Percentiles rank a stretch among this genome's conserved stretches.
phyloP scores from a whole-genome alignment of 179 eudicot species.

The Carnegiea gigantea region DNA sequence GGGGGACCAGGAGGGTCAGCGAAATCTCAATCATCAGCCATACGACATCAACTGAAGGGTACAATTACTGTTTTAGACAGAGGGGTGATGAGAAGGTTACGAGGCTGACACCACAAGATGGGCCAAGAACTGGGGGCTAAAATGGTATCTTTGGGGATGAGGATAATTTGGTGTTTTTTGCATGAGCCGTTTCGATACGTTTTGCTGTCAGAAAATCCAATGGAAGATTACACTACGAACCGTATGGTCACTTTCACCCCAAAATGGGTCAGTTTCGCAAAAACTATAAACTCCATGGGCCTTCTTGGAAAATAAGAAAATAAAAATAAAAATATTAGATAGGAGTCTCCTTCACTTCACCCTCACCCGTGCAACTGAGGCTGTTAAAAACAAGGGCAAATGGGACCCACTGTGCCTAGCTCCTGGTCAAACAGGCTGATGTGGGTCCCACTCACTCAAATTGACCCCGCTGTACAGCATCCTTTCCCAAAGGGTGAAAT shows the following conservation, averaged over 20 bases:
- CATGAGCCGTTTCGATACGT: constrained; percentile 45
- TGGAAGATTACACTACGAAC: constrained; percentile 46
- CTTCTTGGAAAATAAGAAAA: no score
- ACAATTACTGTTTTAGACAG: constrained; percentile 10
- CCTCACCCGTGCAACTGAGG: constrained; percentile 29
- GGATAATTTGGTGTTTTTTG: constrained; percentile 16
- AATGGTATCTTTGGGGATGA: constrained; percentile 2
- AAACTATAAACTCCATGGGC: background rate
- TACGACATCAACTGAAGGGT: constrained; percentile 31
- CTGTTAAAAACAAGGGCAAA: background rate
- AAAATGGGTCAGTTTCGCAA: constrained; percentile 8
- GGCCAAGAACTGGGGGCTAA: constrained; percentile 8
- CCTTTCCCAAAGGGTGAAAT: constrained; percentile 26
- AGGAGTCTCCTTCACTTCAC: background rate
- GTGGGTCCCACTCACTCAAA: constrained; percentile 31
- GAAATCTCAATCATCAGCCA: constrained; percentile 48
- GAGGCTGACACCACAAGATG: constrained; percentile 9
- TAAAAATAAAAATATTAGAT: no score
- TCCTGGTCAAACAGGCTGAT: constrained; percentile 34
- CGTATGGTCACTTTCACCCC: constrained; percentile 35
- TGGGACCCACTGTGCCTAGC: constrained; percentile 14
- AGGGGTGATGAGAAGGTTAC: constrained; percentile 4
- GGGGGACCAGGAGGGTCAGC: constrained; percentile 43
- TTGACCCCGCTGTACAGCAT: constrained; percentile 30
- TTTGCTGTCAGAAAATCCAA: constrained; percentile 83